Evolutionary conservation across 345 rosid genomes (phyloP).

Genomic region (Syzygium jambos): DNA sequence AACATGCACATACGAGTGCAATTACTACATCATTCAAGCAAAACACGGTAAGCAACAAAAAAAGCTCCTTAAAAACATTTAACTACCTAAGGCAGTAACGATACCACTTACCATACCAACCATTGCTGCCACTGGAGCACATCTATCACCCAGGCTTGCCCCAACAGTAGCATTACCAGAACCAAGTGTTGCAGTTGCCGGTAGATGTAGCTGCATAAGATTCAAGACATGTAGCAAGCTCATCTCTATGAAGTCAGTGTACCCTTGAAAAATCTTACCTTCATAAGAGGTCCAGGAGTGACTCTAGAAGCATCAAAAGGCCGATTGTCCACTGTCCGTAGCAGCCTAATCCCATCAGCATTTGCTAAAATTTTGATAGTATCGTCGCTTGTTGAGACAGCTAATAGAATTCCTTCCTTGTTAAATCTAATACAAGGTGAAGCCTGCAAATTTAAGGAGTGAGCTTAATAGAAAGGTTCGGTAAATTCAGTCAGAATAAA

Average conservation of each 20-base stretch:
- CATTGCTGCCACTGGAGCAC: constrained; percentile 35
- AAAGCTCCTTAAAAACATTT: neutral
- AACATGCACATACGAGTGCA: neutral
- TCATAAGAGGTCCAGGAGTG: constrained; percentile 26
- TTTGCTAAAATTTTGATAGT: constrained; percentile 29
- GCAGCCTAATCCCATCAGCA: constrained; percentile 21
- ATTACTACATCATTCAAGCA: neutral
- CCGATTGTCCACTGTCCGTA: constrained; percentile 16
- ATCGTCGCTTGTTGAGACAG: constrained; percentile 31
- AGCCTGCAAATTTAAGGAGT: constrained; percentile 11
- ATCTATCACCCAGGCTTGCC: constrained; percentile 37
- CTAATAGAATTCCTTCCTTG: constrained; percentile 31
- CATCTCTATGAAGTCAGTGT: neutral
- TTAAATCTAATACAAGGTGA: constrained; percentile 35
- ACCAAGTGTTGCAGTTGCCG: constrained; percentile 30
- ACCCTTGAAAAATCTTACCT: constrained; percentile 26
- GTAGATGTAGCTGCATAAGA: constrained; percentile 16
- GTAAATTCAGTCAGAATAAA: neutral
- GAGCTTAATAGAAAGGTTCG: neutral
- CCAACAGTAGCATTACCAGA: constrained; percentile 41
- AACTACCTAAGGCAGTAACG: no score
- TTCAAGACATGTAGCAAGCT: constrained; percentile 3
- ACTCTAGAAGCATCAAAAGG: constrained; percentile 14
- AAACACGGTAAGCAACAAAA: neutral
- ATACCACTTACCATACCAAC: constrained; percentile 43